Base-by-base conservation (phyloP, 345 rosid genomes). In the Sisymbrium irio region DNA sequence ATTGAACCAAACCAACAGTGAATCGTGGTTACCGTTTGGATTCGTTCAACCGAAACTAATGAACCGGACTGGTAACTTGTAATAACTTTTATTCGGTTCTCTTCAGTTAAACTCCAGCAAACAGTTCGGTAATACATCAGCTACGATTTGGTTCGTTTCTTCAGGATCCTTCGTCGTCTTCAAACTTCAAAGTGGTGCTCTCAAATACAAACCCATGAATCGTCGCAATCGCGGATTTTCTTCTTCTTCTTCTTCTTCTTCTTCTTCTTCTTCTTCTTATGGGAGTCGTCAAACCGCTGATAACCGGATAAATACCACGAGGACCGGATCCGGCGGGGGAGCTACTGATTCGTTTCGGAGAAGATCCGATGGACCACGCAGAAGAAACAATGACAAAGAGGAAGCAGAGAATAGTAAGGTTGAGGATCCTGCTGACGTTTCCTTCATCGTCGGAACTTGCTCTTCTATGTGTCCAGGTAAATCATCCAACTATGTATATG, bases 381-480 rank as follows among this genome's bases (percentile, higher is more conserved):
- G 41, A 42, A 64, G 69, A 58, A 33, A 9, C 51, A 59, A 25
- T 33, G 69, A 30, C 10, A 59, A 58, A 77, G 32, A 65, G 0
- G 66, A 39, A 61, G 50, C 56, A 33, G 47, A 53, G 4, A 44
- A 35, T 27, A 37, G 18, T 28, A 45, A 70, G 18, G 76, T 12
- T 0, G 60, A 6, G 65, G 71, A 72, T 56, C 11, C 17, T 59
- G 18, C 56, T 61, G 65, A 74, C n/a, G 78, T 46, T 9, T 62
- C 80, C 19, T 74, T 79, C 58, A 75, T 89, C 40, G 76, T 83
- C 50, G 96, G 97, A 69, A 91, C 91, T 69, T 89, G 97, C 82
- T 87, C 89, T 71, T 84, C 79, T 71, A 91, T 94, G 96, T 94
- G 96, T 81, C 94, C 97, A 32, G 97, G 98, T 94, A 66, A 51